Percentiles rank a stretch among this genome's conserved stretches.
These are phyloP conservation scores for Didymella lethalis DNA, from an alignment of 2,329 filamentous ascomycete species.

Conservation along the genomic window DNA sequence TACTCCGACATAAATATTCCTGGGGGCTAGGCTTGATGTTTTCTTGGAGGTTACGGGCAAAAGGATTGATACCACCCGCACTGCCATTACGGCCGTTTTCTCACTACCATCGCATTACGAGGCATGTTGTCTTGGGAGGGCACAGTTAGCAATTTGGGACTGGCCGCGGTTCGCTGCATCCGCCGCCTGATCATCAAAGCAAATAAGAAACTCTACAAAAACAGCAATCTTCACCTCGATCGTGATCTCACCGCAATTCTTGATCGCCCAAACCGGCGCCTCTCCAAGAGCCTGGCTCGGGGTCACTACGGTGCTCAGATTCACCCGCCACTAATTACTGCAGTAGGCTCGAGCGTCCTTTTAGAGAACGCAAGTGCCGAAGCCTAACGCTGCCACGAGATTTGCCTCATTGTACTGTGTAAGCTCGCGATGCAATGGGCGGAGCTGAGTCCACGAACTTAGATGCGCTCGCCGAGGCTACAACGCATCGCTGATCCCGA, in stretches of 20 bases:
- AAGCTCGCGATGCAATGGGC: neutral
- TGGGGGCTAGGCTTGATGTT: conserved; percentile 14
- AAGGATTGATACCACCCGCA: conserved; percentile 17
- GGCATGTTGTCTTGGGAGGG: neutral
- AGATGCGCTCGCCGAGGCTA: neutral
- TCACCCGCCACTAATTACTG: neutral
- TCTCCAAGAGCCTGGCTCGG: conserved; percentile 5
- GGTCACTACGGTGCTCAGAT: neutral
- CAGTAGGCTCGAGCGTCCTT: neutral
- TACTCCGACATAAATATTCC: neutral
- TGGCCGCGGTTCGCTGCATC: neutral
- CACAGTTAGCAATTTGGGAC: conserved; percentile 6
- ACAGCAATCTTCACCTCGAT: neutral
- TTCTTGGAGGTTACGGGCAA: conserved; percentile 15
- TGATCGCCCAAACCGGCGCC: neutral
- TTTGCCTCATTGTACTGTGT: neutral
- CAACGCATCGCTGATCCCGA: conserved; percentile 6
- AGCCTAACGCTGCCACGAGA: neutral
- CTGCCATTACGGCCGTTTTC: conserved; percentile 12
- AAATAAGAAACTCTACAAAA: conserved; percentile 1
- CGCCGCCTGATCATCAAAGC: conserved; percentile 9
- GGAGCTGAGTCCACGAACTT: conserved; percentile 1
- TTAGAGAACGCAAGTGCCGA: neutral
- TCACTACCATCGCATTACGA: neutral
- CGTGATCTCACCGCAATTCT: conserved; percentile 1